Evolutionary conservation across 495 filamentous ascomycete species (phyloP), one percentile per base, ranked within the genome.

Genomic region (Aspergillus carlsbadensis): DNA sequence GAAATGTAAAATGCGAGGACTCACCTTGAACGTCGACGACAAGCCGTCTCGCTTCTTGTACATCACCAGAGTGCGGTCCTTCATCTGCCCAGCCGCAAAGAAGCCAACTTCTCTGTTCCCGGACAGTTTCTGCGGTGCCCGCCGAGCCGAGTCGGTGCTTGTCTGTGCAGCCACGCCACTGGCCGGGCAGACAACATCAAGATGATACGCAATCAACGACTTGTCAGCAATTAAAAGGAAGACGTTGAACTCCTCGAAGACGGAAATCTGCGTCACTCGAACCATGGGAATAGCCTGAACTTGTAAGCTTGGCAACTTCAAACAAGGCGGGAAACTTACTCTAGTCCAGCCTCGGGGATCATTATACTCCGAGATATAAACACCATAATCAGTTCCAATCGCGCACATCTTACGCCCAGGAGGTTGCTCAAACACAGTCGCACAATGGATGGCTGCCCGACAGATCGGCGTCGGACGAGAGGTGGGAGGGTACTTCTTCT

Each of bases 41-140:
- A 96, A 74, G 33, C 88, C 88, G 67, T 97, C 95, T 33, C 90
- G 88, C 71, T 95, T 96, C 72, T 98, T 97, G 81, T 97, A 98
- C 70, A 98, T 89, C 15, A 98, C 86, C 45, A 98, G 76, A 59
- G 87, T 89, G 6, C 94, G 84, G 56, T 98, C 95, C 76, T 98
- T 98, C 92, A 98, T 96, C 49, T 88, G 83, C 11, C 92, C 94
- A 3, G 90, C 91, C 6, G 91, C 90, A 69, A 98, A 98, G 80
- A 98, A 98, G 31, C 92, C 87, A 13, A 98, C 92, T 71, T 98
- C 94, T 54, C 91, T 86, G 51, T 80, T 79, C 17, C 89, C 89
- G 40, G 91, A 95, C 29, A 98, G 77, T 61, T 95, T 92, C 67
- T 97, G 93, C 1, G 95, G 94, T 4, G 93, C 91, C 49, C 86